Percentiles rank a stretch among this genome's conserved stretches.
Evolutionary conservation across 2,329 filamentous ascomycete species (phyloP).

Genomic region (Raffaelea albimanens): DNA sequence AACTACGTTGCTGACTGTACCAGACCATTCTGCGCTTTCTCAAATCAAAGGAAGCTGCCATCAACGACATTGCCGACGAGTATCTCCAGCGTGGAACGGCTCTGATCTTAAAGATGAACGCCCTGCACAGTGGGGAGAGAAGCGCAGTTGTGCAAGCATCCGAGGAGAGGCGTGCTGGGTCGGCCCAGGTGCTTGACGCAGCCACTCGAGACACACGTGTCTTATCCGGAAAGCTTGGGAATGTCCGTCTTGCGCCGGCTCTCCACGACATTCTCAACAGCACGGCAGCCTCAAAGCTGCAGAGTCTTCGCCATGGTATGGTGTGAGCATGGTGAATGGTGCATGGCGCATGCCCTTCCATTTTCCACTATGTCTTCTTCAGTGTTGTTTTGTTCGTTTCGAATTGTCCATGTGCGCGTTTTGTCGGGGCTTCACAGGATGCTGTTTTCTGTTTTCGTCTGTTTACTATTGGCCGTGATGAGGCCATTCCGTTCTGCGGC

Average conservation of each 20-base stretch:
- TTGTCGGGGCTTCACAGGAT: too few species aligned
- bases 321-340: too few species aligned
- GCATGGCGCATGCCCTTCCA: too few species aligned
- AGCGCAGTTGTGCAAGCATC: background rate
- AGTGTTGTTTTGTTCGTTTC: too few species aligned
- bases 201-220: background rate
- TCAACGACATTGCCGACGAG: constrained; percentile 11
- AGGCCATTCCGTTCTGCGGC: too few species aligned
- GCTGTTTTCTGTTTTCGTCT: too few species aligned
- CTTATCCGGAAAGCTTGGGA: constrained; percentile 1
- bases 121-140: constrained; percentile 5
- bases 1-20: background rate
- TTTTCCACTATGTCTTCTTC: too few species aligned
- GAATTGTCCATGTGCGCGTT: too few species aligned
- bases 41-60: constrained; percentile 13
- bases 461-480: too few species aligned
- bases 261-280: constrained; percentile 5
- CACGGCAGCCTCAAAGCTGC: constrained; percentile 1
- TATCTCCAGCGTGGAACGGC: constrained; percentile 9
- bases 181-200: background rate
- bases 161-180: background rate
- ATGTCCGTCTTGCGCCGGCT: constrained; percentile 1
- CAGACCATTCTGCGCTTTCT: constrained; percentile 12
- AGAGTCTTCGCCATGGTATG: background rate
- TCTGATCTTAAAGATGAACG: constrained; percentile 2